Base-by-base conservation (phyloP, 768 basidiomycete genomes). In the Tulasnella sp. region DNA sequence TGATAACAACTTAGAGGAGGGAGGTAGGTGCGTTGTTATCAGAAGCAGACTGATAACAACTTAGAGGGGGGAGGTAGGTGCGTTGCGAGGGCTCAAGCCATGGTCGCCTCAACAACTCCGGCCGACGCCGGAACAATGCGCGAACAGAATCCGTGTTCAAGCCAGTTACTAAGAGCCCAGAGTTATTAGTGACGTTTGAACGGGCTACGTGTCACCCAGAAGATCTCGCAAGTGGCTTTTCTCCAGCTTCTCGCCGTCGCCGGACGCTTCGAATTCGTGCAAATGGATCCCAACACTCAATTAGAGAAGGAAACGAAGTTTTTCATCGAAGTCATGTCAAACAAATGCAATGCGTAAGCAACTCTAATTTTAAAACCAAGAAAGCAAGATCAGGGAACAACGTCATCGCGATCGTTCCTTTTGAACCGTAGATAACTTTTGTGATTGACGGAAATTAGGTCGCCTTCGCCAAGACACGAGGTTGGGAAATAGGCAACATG, bases 401-500 rank as follows among this genome's bases (percentile, higher is more conserved):
- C 52, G 52, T 59, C 52, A 59, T 59, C 52, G 52, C 12, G 52
- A 59, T 59, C 52, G n/a, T 59, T 59, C 44, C 29, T 59, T 59
- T 59, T 17, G 52, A n/a, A 29, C 8, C 52, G 12, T 22, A 26
- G 17, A 59, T 29, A 59, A 26, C 22, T n/a, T 59, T 59, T 29
- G 66, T 42, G 39, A 67, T 37, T 26, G 26, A 19, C 37, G n/a
- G 19, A 39, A 35, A 39, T 67, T 42, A 67, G 16, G 66, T 40
- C 39, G 69, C 59, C 69, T 72, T 72, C 19, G 73, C 90, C 75
- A 93, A 80, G 75, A 94, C 90, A 76, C 92, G 86, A 62, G 92
- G 92, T 79, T 94, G 91, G 75, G 86, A 84, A 47, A 94, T 81
- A 77, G 93, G 91, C 29, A 90, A 89, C 89, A 94, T 92, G 81